Conservation (phyloP, 176 grass and related monocot genomes). For the Avena atlantica region DNA sequence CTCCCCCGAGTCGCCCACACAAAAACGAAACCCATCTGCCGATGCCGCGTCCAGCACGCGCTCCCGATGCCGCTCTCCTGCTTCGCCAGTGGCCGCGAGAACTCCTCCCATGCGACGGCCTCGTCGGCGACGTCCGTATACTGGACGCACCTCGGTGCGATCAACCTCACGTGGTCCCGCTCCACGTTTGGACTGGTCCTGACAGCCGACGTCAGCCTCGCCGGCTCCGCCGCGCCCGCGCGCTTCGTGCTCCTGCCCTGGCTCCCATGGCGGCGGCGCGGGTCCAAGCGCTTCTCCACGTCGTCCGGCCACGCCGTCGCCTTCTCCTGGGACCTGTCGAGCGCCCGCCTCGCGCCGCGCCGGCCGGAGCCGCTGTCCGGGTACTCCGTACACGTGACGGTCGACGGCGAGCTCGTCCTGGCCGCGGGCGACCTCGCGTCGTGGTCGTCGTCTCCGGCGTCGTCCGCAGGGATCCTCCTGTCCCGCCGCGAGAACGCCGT, state of each 20-base stretch:
- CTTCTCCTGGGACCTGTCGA: slow-evolving; percentile 70
- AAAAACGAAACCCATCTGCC: slow-evolving; percentile 9
- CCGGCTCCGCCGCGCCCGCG: slow-evolving; percentile 13
- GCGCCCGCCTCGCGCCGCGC: slow-evolving; percentile 38
- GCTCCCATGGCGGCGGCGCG: slow-evolving; percentile 55
- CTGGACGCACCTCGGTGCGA: slow-evolving; percentile 53
- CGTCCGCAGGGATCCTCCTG: slow-evolving; percentile 42
- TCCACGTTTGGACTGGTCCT: slow-evolving; percentile 50
- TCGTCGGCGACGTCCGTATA: slow-evolving; percentile 63
- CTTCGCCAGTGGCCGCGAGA: slow-evolving; percentile 35
- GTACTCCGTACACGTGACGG: slow-evolving; percentile 48
- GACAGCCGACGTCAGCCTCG: slow-evolving; percentile 38
- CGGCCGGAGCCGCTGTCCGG: slow-evolving; percentile 58
- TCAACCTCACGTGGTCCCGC: slow-evolving; percentile 57
- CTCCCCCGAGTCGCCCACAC: neutral
- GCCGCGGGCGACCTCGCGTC: slow-evolving; percentile 52
- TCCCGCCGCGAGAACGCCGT: slow-evolving; percentile 56
- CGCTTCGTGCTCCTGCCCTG: slow-evolving; percentile 49
- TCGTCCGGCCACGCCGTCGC: slow-evolving; percentile 39
- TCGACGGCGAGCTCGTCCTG: slow-evolving; percentile 68
- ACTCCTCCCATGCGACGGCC: slow-evolving; percentile 10
- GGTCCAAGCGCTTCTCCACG: slow-evolving; percentile 35
- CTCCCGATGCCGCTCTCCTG: slow-evolving; percentile 51
- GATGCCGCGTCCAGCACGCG: slow-evolving; percentile 16
- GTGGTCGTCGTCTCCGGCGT: neutral